Conservation (phyloP, 2,329 filamentous ascomycete genomes). For the Alternaria metachromatica region DNA sequence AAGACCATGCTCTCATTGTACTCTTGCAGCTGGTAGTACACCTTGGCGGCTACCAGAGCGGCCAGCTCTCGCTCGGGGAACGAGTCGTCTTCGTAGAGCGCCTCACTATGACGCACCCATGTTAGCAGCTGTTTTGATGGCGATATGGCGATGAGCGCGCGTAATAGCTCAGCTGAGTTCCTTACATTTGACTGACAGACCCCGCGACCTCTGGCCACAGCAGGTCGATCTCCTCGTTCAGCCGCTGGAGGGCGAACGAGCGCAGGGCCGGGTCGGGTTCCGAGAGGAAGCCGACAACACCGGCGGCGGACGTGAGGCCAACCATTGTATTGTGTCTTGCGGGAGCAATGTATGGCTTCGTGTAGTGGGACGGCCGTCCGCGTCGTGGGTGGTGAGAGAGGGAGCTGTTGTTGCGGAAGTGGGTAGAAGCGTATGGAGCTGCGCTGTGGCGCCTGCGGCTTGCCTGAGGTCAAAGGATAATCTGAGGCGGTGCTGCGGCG, state of each 20-base stretch:
- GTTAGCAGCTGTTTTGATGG: slow-evolving; percentile 29
- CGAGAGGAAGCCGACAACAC: slow-evolving; percentile 91
- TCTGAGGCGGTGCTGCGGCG: slow-evolving; percentile 18
- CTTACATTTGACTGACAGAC: slow-evolving; percentile 91
- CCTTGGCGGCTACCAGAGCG: slow-evolving; percentile 92
- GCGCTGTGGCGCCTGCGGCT: slow-evolving; percentile 41
- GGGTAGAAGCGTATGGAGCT: slow-evolving; percentile 48
- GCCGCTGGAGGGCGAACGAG: slow-evolving; percentile 90
- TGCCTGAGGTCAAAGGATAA: slow-evolving; percentile 8
- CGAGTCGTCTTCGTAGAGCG: slow-evolving; percentile 92
- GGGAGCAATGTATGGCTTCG: slow-evolving; percentile 12
- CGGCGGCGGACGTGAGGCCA: slow-evolving; percentile 90
- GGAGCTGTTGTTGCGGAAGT: slow-evolving; percentile 37
- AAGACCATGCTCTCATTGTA: slow-evolving; percentile 99
- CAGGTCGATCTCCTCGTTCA: slow-evolving; percentile 96
- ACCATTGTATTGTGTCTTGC: slow-evolving; percentile 68
- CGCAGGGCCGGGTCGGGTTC: slow-evolving; percentile 94
- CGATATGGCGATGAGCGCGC: background rate
- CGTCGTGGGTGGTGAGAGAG: slow-evolving; percentile 31
- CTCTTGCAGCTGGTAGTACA: slow-evolving; percentile 98
- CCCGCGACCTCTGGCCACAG: slow-evolving; percentile 97
- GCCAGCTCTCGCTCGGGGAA: slow-evolving; percentile 95
- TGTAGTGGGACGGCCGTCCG: slow-evolving; percentile 20
- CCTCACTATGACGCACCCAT: slow-evolving; percentile 70
- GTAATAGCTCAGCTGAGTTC: slow-evolving; percentile 19